Base-by-base conservation (phyloP, 257 asterid genomes). In the Solanum verrucosum region DNA sequence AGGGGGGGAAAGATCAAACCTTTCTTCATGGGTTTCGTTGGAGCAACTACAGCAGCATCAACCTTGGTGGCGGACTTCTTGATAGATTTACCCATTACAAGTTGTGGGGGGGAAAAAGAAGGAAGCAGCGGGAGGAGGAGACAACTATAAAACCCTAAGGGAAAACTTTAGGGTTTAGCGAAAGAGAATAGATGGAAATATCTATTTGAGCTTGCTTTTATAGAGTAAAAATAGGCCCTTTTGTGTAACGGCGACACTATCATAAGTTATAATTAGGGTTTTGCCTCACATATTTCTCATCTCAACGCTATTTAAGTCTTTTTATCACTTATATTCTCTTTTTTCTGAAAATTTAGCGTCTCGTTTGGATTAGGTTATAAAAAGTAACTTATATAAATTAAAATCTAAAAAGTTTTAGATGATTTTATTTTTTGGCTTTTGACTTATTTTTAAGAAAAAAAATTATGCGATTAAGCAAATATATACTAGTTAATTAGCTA, bases 11-110 rank as follows among this genome's bases (percentile, higher is more conserved):
- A 71, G 44, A 83, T 4, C 14, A 73, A 70, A 94, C 96, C 96
- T 92, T 94, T 94, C 92, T 93, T 93, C 95, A 89, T 72, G 20
- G 92, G 90, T 88, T 94, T 93, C 83, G 89, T 23, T 23, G 93
- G 91, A 86, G 90, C 38, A 65, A 85, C 91, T 8, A 87, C 88
- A 73, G 91, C 89, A 31, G 87, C 91, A 3, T 83, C 94, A 77
- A 82, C 93, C 74, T 91, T 91, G 4, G 89, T 29, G 33, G 85
- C 38, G 59, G 92, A 81, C 86, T 91, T 92, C 91, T 90, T 92
- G 14, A 89, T 12, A 1, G 92, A 84, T 85, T 89, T 92, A 40
- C 92, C 94, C 94, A 92, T 92, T 34, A 27, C 67, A 5, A n/a
- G 15, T 33, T 29, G 87, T 10, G 3, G 11, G 52, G 1, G 7